phyloP scores from a whole-genome alignment of 2,329 filamentous ascomycete species.

The Uncinocarpus reesii region DNA sequence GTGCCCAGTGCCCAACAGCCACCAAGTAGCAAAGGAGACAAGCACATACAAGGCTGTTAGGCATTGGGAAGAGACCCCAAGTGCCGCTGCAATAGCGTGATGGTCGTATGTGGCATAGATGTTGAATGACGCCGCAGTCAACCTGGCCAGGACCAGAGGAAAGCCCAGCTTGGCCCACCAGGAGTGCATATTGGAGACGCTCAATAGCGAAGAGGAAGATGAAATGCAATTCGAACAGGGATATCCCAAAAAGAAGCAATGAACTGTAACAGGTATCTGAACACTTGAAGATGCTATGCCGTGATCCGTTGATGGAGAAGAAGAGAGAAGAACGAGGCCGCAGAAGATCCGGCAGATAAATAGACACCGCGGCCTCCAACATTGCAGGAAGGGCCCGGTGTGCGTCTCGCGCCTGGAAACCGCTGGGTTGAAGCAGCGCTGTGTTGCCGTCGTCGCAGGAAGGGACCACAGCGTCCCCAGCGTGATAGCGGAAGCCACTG shows the following conservation, averaged over 20 bases:
- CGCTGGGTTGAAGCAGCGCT: no score
- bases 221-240: neutral
- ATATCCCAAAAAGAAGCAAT: neutral
- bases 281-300: neutral
- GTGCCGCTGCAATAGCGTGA: conserved; percentile 10
- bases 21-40: neutral
- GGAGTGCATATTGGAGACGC: neutral
- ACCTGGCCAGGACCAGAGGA: conserved; percentile 6
- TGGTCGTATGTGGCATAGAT: conserved; percentile 17
- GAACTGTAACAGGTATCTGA: conserved; percentile 1
- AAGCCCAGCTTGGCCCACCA: conserved; percentile 2
- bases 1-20: neutral
- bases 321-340: neutral
- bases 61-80: conserved; percentile 16
- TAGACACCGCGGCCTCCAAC: no score
- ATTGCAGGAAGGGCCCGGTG: neutral
- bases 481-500: no score
- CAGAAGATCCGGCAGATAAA: no score
- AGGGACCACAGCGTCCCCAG: no score
- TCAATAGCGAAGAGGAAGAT: neutral
- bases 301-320: neutral
- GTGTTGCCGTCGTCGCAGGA: no score
- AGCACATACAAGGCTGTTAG: conserved; percentile 16
- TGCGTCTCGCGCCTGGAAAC: neutral
- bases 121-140: conserved; percentile 15